Conservation (phyloP, 2,329 filamentous ascomycete genomes). For the Iodosphaeria phyllophila region DNA sequence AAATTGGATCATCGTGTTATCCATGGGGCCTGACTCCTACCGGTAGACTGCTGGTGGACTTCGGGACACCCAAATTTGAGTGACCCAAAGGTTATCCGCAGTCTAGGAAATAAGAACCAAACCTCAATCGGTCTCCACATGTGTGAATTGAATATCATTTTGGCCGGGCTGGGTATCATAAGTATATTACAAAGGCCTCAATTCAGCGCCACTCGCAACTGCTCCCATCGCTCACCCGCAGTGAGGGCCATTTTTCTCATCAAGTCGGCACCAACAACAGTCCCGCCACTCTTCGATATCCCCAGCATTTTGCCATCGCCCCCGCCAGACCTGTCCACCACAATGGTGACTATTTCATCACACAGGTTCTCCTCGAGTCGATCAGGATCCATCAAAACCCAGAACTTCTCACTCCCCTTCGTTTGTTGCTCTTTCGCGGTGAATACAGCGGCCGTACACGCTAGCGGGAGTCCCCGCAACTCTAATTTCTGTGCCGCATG, state of each 20-base stretch:
- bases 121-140: too few relatives aligned
- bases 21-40: too few relatives aligned
- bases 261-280: slow-evolving; percentile 42
- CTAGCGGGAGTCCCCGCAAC: slow-evolving; percentile 50
- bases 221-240: slow-evolving; percentile 45
- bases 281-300: slow-evolving; percentile 73
- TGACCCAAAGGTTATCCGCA: too few relatives aligned
- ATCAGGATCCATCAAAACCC: slow-evolving; percentile 80
- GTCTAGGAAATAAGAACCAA: too few relatives aligned
- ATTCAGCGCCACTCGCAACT: slow-evolving; percentile 27
- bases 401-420: slow-evolving; percentile 31
- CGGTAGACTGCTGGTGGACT: too few relatives aligned
- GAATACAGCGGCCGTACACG: slow-evolving; percentile 66
- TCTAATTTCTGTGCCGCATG: slow-evolving; percentile 28
- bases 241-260: slow-evolving; percentile 39
- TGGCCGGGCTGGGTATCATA: too few relatives aligned
- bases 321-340: slow-evolving; percentile 48
- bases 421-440: slow-evolving; percentile 36
- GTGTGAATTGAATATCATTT: too few relatives aligned
- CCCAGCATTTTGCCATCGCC: slow-evolving; percentile 40
- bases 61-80: too few relatives aligned
- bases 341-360: slow-evolving; percentile 63
- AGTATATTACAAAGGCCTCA: too few relatives aligned
- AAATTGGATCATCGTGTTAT: too few relatives aligned
- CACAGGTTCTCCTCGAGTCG: slow-evolving; percentile 75